Evolutionary conservation across 768 basidiomycete genomes (phyloP).

Genomic region (Lenzites betulinus): DNA sequence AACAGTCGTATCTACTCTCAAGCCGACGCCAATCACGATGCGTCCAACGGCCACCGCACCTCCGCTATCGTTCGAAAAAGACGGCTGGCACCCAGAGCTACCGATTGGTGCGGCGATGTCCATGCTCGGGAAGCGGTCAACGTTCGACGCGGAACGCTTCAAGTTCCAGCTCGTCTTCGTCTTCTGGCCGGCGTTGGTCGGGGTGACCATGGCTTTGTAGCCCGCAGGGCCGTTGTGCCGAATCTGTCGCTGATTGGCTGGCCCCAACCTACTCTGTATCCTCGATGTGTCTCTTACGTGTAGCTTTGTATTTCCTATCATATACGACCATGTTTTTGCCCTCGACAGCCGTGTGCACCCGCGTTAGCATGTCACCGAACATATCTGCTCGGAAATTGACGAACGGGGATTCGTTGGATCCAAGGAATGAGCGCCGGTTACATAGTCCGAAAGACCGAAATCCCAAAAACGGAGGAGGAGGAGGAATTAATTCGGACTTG

Average conservation of each 20-base stretch:
- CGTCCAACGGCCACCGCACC: slow-evolving; percentile 3
- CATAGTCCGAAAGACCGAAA: slow-evolving; percentile 12
- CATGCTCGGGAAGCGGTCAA: slow-evolving; percentile 8
- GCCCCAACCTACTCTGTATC: not conserved
- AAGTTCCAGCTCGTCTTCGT: slow-evolving; percentile 53
- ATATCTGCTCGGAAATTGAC: not conserved
- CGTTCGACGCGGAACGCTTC: slow-evolving; percentile 28
- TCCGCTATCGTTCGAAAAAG: not conserved
- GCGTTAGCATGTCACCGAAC: not conserved
- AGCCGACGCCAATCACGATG: slow-evolving; percentile 7
- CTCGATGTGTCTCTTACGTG: slow-evolving; percentile 6
- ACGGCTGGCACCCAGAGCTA: not conserved
- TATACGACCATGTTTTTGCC: not conserved
- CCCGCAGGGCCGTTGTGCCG: not conserved
- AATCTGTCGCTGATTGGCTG: not conserved
- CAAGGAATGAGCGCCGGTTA: not conserved
- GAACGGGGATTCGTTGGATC: not conserved
- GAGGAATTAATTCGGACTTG: no score
- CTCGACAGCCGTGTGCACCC: not conserved
- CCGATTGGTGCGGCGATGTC: slow-evolving; percentile 9
- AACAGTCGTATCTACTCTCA: slow-evolving; percentile 12
- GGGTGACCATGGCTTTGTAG: slow-evolving; percentile 55
- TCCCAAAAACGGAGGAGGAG: slow-evolving; percentile 22
- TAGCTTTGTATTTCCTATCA: not conserved
- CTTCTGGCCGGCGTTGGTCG: slow-evolving; percentile 58